Conservation (phyloP, 2,329 filamentous ascomycete genomes). For the Aspergillus luchuensis region DNA sequence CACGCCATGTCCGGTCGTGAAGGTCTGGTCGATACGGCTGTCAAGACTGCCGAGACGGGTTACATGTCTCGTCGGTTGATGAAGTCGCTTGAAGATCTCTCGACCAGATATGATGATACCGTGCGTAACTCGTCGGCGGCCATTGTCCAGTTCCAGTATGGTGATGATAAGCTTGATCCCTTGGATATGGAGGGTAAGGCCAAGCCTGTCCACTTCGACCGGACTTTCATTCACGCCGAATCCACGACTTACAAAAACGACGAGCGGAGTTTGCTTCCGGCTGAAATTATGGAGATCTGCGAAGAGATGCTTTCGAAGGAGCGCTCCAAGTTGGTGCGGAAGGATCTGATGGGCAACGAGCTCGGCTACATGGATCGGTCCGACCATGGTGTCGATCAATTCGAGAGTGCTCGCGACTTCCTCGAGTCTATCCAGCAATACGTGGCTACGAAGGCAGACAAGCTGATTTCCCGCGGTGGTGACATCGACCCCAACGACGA, state of each 20-base stretch:
- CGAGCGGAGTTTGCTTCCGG: conserved; percentile 71
- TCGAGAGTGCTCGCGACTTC: conserved; percentile 81
- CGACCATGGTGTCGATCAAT: conserved; percentile 70
- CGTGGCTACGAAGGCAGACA: conserved; percentile 64
- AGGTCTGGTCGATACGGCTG: conserved; percentile 96
- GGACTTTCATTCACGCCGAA: conserved; percentile 80
- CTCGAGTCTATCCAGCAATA: conserved; percentile 75
- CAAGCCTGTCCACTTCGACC: conserved; percentile 86
- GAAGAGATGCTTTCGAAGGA: conserved; percentile 68
- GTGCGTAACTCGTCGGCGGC: conserved; percentile 86
- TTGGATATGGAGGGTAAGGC: conserved; percentile 97
- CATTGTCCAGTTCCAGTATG: conserved; percentile 96
- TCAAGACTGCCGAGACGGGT: conserved; percentile 97
- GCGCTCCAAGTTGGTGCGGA: conserved; percentile 64
- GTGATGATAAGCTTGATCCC: conserved; percentile 91
- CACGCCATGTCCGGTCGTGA: conserved; percentile 98
- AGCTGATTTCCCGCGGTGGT: conserved; percentile 51
- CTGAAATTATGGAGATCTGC: conserved; percentile 71
- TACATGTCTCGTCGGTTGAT: conserved; percentile 98
- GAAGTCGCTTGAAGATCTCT: conserved; percentile 96
- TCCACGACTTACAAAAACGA: conserved; percentile 77
- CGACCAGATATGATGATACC: conserved; percentile 89
- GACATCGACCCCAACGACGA: conserved; percentile 33
- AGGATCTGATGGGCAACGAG: conserved; percentile 61
- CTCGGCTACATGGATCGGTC: conserved; percentile 71